phyloP scores from a whole-genome alignment of 1,139 yeast genomes.

The Magnusiomyces fungicola region DNA sequence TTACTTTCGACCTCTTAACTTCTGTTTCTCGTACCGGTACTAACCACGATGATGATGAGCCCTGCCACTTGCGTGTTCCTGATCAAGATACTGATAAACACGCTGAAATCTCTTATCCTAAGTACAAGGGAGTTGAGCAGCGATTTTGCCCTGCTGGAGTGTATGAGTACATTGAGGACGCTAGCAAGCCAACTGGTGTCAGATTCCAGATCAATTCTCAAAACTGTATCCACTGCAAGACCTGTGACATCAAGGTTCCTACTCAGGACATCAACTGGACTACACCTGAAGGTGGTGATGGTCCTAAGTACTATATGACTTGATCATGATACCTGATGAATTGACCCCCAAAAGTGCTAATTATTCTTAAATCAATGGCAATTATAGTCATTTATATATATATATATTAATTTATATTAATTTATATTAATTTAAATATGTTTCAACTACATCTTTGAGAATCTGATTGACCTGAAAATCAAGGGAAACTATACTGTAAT shows the following conservation, averaged over 20 bases:
- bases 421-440: too few species aligned
- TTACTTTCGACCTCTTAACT: slow-evolving; percentile 85
- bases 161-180: slow-evolving; percentile 81
- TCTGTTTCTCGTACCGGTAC: slow-evolving; percentile 95
- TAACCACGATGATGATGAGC: slow-evolving; percentile 89
- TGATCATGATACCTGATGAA: too few species aligned
- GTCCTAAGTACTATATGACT: slow-evolving; percentile 86
- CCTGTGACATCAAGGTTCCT: slow-evolving; percentile 96
- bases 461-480: too few species aligned
- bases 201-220: slow-evolving; percentile 89
- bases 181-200: slow-evolving; percentile 51
- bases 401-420: too few species aligned
- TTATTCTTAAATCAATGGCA: too few species aligned
- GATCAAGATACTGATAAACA: slow-evolving; percentile 63
- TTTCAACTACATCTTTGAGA: too few species aligned
- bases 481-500: too few species aligned
- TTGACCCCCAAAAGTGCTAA: too few species aligned
- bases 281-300: slow-evolving; percentile 98
- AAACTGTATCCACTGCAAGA: slow-evolving; percentile 95
- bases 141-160: slow-evolving; percentile 98
- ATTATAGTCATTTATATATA: too few species aligned
- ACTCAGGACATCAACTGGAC: slow-evolving; percentile 91
- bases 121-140: slow-evolving; percentile 77
- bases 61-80: slow-evolving; percentile 73
- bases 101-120: slow-evolving; percentile 60